Percentiles rank a stretch among this genome's conserved stretches.
These are phyloP conservation scores for Sclerotinia minor DNA, from an alignment of 2,329 filamentous ascomycete species.

Conservation along the genomic window DNA sequence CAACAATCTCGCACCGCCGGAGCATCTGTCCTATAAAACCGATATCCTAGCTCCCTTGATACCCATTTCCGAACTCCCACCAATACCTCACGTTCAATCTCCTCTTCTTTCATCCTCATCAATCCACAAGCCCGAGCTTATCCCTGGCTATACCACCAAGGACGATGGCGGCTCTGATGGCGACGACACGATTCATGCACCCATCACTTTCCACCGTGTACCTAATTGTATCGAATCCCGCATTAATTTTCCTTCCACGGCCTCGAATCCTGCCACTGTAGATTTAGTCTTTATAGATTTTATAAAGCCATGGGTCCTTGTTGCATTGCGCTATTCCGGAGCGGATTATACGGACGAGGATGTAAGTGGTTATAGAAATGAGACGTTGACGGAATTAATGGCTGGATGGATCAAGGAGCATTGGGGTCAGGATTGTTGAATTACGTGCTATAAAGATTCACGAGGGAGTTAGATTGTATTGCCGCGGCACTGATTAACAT, in stretches of 20 bases:
- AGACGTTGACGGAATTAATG: constrained; percentile 57
- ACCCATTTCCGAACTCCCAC: constrained; percentile 13
- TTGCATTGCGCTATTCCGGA: constrained; percentile 66
- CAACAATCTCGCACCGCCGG: constrained; percentile 37
- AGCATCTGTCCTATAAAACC: constrained; percentile 37
- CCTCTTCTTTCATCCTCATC: constrained; percentile 32
- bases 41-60: constrained; percentile 29
- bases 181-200: constrained; percentile 82
- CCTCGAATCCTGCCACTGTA: constrained; percentile 64
- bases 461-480: constrained; percentile 9
- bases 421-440: constrained; percentile 47
- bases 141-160: constrained; percentile 81
- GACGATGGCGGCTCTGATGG: constrained; percentile 83
- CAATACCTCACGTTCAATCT: neutral
- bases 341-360: constrained; percentile 52
- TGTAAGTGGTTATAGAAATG: constrained; percentile 53
- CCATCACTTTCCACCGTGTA: constrained; percentile 71
- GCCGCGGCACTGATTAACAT: neutral
- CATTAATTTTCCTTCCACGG: constrained; percentile 58
- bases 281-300: constrained; percentile 93
- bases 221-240: constrained; percentile 81
- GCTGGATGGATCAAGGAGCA: constrained; percentile 59
- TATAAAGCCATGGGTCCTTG: constrained; percentile 76
- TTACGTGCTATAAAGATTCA: neutral
- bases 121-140: constrained; percentile 44